Conservation (phyloP, 176 grass and related monocot genomes). For the Raddia distichophylla region DNA sequence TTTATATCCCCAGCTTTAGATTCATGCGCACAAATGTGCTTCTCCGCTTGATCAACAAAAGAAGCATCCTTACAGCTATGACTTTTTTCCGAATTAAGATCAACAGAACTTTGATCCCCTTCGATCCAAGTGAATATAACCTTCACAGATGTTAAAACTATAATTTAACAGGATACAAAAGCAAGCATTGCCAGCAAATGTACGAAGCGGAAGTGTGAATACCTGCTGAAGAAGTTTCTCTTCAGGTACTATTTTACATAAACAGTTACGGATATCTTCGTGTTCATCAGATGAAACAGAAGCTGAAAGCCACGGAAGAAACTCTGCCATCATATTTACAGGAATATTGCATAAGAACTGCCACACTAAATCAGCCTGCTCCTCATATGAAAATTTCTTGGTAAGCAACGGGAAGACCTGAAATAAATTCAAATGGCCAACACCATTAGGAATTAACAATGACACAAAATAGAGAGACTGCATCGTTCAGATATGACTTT, state of each 20-base stretch:
- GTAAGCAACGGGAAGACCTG: slow-evolving; percentile 93
- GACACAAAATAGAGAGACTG: slow-evolving; percentile 9
- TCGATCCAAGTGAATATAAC: slow-evolving; percentile 91
- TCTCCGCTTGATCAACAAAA: slow-evolving; percentile 39
- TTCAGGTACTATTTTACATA: slow-evolving; percentile 88
- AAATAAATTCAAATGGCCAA: slow-evolving; percentile 42
- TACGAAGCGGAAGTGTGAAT: slow-evolving; percentile 23
- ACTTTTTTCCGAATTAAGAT: slow-evolving; percentile 42
- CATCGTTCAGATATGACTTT: not conserved
- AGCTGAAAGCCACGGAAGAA: slow-evolving; percentile 90
- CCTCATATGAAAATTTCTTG: slow-evolving; percentile 89
- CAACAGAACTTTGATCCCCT: slow-evolving; percentile 21
- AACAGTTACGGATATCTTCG: slow-evolving; percentile 69
- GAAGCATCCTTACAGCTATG: slow-evolving; percentile 24
- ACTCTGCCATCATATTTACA: slow-evolving; percentile 79
- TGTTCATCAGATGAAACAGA: slow-evolving; percentile 82
- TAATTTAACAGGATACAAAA: slow-evolving; percentile 30
- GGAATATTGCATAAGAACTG: slow-evolving; percentile 94
- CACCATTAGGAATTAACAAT: slow-evolving; percentile 24
- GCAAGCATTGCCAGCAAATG: slow-evolving; percentile 31
- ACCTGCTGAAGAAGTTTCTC: slow-evolving; percentile 98
- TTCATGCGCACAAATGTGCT: slow-evolving; percentile 44
- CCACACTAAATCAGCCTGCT: slow-evolving; percentile 97
- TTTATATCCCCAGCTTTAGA: slow-evolving; percentile 63
- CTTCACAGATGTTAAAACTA: slow-evolving; percentile 56